phyloP scores from a whole-genome alignment of 495 filamentous ascomycete genomes.

The Pseudoneurospora amorphoporcata region DNA sequence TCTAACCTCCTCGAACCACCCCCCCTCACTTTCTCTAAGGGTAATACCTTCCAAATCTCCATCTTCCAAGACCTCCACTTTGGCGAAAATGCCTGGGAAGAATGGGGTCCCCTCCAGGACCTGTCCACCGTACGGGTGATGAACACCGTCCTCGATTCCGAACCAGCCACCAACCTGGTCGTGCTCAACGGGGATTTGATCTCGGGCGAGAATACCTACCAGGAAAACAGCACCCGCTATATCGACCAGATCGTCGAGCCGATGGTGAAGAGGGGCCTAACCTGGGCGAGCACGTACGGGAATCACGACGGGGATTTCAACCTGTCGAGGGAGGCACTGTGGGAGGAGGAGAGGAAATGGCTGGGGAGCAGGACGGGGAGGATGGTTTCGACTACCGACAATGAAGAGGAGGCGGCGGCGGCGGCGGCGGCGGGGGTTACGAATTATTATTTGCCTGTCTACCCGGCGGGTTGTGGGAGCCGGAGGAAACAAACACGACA shows the following conservation, averaged over 20 bases:
- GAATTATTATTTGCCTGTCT: slow-evolving; percentile 56
- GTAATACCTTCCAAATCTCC: slow-evolving; percentile 35
- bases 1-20: not conserved
- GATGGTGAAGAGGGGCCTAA: slow-evolving; percentile 38
- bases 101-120: slow-evolving; percentile 53
- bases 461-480: slow-evolving; percentile 15
- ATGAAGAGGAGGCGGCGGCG: slow-evolving; percentile 1
- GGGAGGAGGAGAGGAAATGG: slow-evolving; percentile 44
- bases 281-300: slow-evolving; percentile 63
- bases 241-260: slow-evolving; percentile 51
- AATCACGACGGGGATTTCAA: slow-evolving; percentile 63
- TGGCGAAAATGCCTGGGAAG: slow-evolving; percentile 49
- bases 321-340: slow-evolving; percentile 43
- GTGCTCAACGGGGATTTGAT: slow-evolving; percentile 69
- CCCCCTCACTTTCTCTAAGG: slow-evolving; percentile 32
- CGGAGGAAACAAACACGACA: not conserved
- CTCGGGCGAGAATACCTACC: slow-evolving; percentile 54
- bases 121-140: slow-evolving; percentile 48
- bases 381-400: slow-evolving; percentile 19
- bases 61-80: slow-evolving; percentile 63
- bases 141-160: slow-evolving; percentile 46
- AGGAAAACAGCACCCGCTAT: slow-evolving; percentile 47
- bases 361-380: slow-evolving; percentile 44
- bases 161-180: slow-evolving; percentile 44
- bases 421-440: slow-evolving; percentile 41